phyloP scores from a whole-genome alignment of 1,139 yeast genomes.

The Candida sanyaensis region DNA sequence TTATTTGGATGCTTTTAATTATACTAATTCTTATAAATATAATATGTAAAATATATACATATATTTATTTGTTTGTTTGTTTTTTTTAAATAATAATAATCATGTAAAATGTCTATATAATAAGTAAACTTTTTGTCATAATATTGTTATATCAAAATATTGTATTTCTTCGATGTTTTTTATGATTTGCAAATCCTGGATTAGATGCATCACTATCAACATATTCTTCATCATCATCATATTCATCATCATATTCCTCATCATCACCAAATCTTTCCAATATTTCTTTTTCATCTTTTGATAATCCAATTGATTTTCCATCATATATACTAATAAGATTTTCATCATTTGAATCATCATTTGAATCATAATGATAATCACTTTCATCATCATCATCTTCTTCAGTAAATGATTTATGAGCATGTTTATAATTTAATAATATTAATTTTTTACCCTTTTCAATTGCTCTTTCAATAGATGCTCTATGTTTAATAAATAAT shows the following conservation, averaged over 20 bases:
- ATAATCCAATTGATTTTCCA: slow-evolving; percentile 8
- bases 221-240: not conserved
- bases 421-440: slow-evolving; percentile 6
- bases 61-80: slow-evolving; percentile 18
- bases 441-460: slow-evolving; percentile 44
- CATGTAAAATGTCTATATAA: not conserved
- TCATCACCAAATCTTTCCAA: not conserved
- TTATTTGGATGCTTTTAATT: slow-evolving; percentile 19
- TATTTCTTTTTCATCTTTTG: slow-evolving; percentile 1
- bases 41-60: slow-evolving; percentile 15
- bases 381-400: slow-evolving; percentile 14
- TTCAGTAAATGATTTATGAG: slow-evolving; percentile 9
- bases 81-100: slow-evolving; percentile 17
- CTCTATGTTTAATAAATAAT: slow-evolving; percentile 62
- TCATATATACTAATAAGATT: slow-evolving; percentile 15
- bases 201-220: slow-evolving; percentile 14
- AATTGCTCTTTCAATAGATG: slow-evolving; percentile 65
- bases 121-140: not conserved
- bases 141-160: slow-evolving; percentile 9
- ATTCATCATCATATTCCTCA: not conserved
- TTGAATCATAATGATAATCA: slow-evolving; percentile 13
- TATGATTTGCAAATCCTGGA: slow-evolving; percentile 1
- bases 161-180: slow-evolving; percentile 13
- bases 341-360: slow-evolving; percentile 12
- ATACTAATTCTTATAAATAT: slow-evolving; percentile 19